These are phyloP conservation scores for Pichia cactophila DNA, from an alignment of 1,139 yeast genomes.

Conservation along the genomic window DNA sequence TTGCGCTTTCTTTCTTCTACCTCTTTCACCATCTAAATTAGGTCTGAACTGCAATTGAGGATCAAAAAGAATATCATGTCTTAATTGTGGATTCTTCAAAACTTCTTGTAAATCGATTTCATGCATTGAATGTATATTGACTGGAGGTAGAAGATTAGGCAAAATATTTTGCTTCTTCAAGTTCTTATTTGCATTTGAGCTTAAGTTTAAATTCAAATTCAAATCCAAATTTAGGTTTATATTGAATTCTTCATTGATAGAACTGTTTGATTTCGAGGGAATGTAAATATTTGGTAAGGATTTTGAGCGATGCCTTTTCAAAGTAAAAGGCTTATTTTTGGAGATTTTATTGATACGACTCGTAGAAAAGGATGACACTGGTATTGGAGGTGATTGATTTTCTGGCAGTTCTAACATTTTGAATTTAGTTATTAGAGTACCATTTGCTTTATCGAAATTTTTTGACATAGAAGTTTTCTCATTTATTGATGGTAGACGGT, in stretches of 20 bases:
- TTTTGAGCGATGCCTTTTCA: constrained; percentile 29
- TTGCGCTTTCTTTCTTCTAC: constrained; percentile 63
- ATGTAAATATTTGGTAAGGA: constrained; percentile 33
- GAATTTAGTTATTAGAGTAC: neutral
- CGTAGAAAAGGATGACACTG: constrained; percentile 9
- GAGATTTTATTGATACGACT: constrained; percentile 1
- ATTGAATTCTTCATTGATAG: constrained; percentile 6
- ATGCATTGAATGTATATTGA: constrained; percentile 71
- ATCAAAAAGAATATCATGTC: constrained; percentile 90
- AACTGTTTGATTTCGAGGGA: constrained; percentile 22
- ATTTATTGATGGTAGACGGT: neutral
- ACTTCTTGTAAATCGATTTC: constrained; percentile 88
- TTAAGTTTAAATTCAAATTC: neutral
- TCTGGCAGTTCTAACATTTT: neutral
- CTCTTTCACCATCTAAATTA: constrained; percentile 85
- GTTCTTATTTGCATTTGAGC: constrained; percentile 5
- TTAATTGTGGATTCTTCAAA: constrained; percentile 80
- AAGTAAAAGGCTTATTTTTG: neutral
- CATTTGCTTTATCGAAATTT: neutral
- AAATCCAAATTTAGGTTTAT: neutral
- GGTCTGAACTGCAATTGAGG: constrained; percentile 91
- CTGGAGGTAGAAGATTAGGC: constrained; percentile 56
- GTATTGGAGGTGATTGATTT: neutral
- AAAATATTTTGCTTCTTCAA: constrained; percentile 9
- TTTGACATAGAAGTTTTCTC: neutral